These are phyloP conservation scores for Microstroma glucosiphilum DNA, from an alignment of 1,284 basidiomycete genomes.

Conservation along the genomic window DNA sequence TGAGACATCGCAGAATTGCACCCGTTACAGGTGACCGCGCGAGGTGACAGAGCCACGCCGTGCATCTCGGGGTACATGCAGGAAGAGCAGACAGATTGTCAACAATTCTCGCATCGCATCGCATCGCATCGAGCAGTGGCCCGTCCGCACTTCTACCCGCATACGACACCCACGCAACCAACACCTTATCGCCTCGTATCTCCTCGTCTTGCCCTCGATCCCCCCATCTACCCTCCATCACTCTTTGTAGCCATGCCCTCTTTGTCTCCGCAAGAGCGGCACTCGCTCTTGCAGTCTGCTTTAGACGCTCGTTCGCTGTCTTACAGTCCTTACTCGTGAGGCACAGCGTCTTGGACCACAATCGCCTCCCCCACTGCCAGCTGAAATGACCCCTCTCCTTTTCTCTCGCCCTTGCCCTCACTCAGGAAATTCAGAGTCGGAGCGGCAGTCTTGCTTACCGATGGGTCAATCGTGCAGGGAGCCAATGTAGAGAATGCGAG, in stretches of 20 bases:
- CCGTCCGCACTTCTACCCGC: no score
- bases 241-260: no score
- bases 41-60: no score
- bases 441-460: constrained; percentile 66
- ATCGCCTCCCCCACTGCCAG: background rate
- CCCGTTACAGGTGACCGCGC: constrained; percentile 3
- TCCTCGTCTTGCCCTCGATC: no score
- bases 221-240: no score
- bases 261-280: background rate
- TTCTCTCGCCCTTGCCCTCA: background rate
- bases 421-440: constrained; percentile 80
- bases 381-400: background rate
- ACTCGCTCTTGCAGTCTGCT: constrained; percentile 26
- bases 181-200: no score
- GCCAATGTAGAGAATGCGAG: constrained; percentile 86
- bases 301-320: constrained; percentile 35
- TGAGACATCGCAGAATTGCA: constrained; percentile 4
- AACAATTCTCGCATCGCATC: no score
- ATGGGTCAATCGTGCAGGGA: constrained; percentile 70
- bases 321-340: constrained; percentile 46
- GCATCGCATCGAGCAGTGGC: no score
- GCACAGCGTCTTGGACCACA: background rate
- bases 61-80: no score
- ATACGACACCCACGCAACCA: no score
- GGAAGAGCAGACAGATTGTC: no score